Evolutionary conservation across 805 yeast genomes (phyloP), one percentile per base, ranked within the genome.

Genomic region (Komagataella pastoris): DNA sequence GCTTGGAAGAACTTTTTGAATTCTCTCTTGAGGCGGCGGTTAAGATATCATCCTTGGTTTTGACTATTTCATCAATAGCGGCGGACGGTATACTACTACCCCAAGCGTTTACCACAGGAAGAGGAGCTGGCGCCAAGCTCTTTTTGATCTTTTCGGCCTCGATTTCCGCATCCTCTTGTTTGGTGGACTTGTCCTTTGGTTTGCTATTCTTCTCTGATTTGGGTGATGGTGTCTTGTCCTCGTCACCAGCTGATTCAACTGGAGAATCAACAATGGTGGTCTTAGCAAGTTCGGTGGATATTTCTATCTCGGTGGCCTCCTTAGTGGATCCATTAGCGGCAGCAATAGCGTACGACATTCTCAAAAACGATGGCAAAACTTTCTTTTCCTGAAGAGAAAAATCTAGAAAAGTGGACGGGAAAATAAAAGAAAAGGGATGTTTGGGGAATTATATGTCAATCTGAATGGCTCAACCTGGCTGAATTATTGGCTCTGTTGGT

Each of bases 21-120:
- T 61, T 59, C 6, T 59, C 55, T n/a, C 59, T 48, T 53, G 48
- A 23, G 36, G 48, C 23, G 17, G 24, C 46, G 23, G 63, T 60
- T 46, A 67, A 58, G 18, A 69, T 66, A 47, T 64, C 65, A 40
- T 72, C 63, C 30, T 71, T 62, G 40, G 76, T 71, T 65, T 69
- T 65, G 49, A 59, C 64, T 54, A 64, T 61, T 43, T 51, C 23
- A 44, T 44, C 57, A 17, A 60, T 53, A 8, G 61, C 59, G 19
- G 23, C 54, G 36, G 68, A 54, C 12, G 60, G 51, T 30, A 69
- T 57, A 17, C 60, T 53, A 14, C 60, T 58, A 54, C 76, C 77
- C 88, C 88, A 82, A n/a, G 82, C 82, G 57, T 74, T 79, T 46
- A 74, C 75, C 50, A 70, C 66, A 40, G 86, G 87, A 24, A 79